Evolutionary conservation across 2,329 filamentous ascomycete species (phyloP).

Genomic region (Cordyceps cateniannulata): DNA sequence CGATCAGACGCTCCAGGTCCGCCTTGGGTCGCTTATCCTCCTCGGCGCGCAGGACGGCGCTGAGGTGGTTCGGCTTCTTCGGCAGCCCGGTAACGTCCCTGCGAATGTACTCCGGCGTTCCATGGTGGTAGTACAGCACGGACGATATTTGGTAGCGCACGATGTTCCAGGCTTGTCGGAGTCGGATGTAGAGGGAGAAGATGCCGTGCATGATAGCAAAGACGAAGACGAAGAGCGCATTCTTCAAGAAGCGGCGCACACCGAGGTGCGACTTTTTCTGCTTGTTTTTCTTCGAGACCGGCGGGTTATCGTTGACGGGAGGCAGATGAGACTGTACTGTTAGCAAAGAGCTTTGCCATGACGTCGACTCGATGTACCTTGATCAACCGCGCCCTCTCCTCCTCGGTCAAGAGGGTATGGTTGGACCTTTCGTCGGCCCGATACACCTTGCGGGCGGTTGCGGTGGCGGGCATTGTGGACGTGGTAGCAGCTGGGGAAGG

Average conservation of each 20-base stretch:
- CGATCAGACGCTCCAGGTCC: constrained; percentile 75
- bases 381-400: constrained; percentile 32
- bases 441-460: constrained; percentile 30
- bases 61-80: constrained; percentile 77
- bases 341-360: background rate
- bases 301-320: constrained; percentile 24
- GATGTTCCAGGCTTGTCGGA: constrained; percentile 72
- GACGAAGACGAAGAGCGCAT: constrained; percentile 58
- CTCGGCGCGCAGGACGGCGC: constrained; percentile 73
- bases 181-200: constrained; percentile 82
- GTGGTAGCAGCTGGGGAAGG: background rate
- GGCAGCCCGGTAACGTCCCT: constrained; percentile 72
- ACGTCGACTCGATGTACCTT: constrained; percentile 22
- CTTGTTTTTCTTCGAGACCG: constrained; percentile 22
- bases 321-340: background rate
- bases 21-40: constrained; percentile 62
- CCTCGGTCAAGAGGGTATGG: constrained; percentile 29
- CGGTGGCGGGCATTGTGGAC: background rate
- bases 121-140: constrained; percentile 90
- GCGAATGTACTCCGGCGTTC: constrained; percentile 85
- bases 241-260: constrained; percentile 54
- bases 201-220: constrained; percentile 69
- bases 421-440: constrained; percentile 31
- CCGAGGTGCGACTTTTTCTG: constrained; percentile 41
- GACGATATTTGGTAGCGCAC: constrained; percentile 72